Evolutionary conservation across 305 asterid genomes (phyloP).

Genomic region (Ilex paraguariensis): DNA sequence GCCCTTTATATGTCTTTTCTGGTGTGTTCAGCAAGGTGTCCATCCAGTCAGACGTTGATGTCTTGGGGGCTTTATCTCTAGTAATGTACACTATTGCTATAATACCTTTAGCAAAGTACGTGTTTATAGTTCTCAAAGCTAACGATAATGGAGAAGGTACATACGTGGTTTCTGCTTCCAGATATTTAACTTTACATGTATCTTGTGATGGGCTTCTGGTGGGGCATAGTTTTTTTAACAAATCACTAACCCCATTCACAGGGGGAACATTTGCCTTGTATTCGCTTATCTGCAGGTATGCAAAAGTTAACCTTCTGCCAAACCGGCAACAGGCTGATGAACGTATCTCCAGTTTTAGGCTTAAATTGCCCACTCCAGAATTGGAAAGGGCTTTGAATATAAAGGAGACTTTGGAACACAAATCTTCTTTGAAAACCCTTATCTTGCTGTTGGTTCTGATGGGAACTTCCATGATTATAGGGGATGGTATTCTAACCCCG

Average conservation of each 20-base stretch:
- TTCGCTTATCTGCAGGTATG: slow-evolving; percentile 90
- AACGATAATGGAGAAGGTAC: slow-evolving; percentile 97
- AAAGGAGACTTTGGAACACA: slow-evolving; percentile 73
- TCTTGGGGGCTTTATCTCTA: slow-evolving; percentile 84
- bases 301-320: slow-evolving; percentile 86
- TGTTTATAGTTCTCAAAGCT: slow-evolving; percentile 89
- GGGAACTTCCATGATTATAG: slow-evolving; percentile 96
- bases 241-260: slow-evolving; percentile 31
- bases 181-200: slow-evolving; percentile 3
- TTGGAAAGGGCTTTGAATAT: slow-evolving; percentile 82
- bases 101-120: slow-evolving; percentile 76
- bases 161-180: slow-evolving; percentile 8
- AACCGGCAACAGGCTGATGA: slow-evolving; percentile 90
- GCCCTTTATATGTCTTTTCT: slow-evolving; percentile 85
- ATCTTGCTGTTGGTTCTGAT: slow-evolving; percentile 77
- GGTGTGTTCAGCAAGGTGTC: slow-evolving; percentile 89
- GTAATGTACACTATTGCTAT: slow-evolving; percentile 90
- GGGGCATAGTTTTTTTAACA: slow-evolving; percentile 13
- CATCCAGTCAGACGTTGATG: slow-evolving; percentile 82
- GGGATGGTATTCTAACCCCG: slow-evolving; percentile 96
- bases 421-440: slow-evolving; percentile 48
- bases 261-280: slow-evolving; percentile 98
- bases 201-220: background rate
- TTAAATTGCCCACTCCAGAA: slow-evolving; percentile 91
- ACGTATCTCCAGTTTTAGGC: slow-evolving; percentile 83